Evolutionary conservation across 139 green algal genomes (phyloP), one percentile per base, ranked within the genome.

Genomic region (Volvox africanus): DNA sequence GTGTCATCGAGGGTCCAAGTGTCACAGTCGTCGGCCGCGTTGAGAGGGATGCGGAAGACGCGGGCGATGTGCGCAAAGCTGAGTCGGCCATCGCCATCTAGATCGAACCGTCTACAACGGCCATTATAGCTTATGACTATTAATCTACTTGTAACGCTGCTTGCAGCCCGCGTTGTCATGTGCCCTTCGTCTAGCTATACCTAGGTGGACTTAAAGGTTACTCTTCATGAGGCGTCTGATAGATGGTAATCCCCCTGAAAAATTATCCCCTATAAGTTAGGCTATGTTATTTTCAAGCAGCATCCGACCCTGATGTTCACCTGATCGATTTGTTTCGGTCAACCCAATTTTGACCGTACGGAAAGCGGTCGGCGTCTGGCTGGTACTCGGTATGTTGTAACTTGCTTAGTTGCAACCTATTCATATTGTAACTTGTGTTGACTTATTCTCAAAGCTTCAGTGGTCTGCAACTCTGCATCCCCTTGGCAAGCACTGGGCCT

Each of bases 1-100:
- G 82, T 88, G 61, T 88, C 82, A 30, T 88, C 82, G 0, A 88
- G 82, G 1, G 82, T 88, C 82, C 82, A 88, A 1, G 67, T 67
- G 65, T 88, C 82, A 26, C 33, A 67, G 21, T 61, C 65, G 65
- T 68, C 33, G 6, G 65, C 19, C 6, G 0, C 17, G 21, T 21
- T 28, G 0, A 33, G 11, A 2, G 37, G 67, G 19, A 68, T 68
- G 50, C 80, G 80, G 67, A 89, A 89, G 18, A 80, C 83, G 30
- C 37, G 37, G 11, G 67, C 67, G 16, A 89, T 73, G 35, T 89
- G 83, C 1, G 36, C 68, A 26, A 89, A 89, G 67, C 35, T 55
- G 21, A 89, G 68, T 9, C 35, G 35, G 12, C 83, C 83, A 0
- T 89, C 83, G 0, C 16, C 26, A 11, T 80, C 67, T 5, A 89